These are phyloP conservation scores for Singerocomus rubriflavus DNA, from an alignment of 1,284 basidiomycete species.

Conservation along the genomic window DNA sequence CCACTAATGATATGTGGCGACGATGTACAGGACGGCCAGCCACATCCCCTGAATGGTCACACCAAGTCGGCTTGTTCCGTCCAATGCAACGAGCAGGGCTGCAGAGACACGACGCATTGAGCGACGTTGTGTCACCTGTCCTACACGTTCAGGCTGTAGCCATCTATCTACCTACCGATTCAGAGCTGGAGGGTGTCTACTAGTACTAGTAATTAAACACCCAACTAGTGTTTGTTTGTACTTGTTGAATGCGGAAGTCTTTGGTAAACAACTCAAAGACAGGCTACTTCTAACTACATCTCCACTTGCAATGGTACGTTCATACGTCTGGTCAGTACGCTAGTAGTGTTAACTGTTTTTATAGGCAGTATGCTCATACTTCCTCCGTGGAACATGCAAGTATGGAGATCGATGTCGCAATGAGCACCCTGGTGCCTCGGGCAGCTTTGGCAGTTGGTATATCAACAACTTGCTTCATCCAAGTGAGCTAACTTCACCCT, in stretches of 20 bases:
- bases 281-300: neutral
- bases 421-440: constrained; percentile 53
- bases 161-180: too few relatives aligned
- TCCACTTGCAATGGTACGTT: constrained; percentile 19
- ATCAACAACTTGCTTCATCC: constrained; percentile 4
- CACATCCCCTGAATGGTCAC: too few relatives aligned
- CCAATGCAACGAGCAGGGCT: too few relatives aligned
- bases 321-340: too few relatives aligned
- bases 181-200: too few relatives aligned
- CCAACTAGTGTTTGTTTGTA: constrained; percentile 12
- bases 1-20: too few relatives aligned
- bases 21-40: too few relatives aligned
- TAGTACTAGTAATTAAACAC: too few relatives aligned
- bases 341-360: constrained; percentile 6
- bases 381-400: constrained; percentile 62
- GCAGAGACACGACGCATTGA: too few relatives aligned
- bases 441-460: constrained; percentile 38
- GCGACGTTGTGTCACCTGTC: too few relatives aligned
- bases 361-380: constrained; percentile 55
- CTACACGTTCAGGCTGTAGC: too few relatives aligned
- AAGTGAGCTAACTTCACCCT: constrained; percentile 9
- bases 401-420: constrained; percentile 69
- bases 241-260: constrained; percentile 18
- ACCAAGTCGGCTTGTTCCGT: too few relatives aligned
- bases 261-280: constrained; percentile 12